Evolutionary conservation across 257 asterid species (phyloP).

Genomic region (Buddleja alternifolia): DNA sequence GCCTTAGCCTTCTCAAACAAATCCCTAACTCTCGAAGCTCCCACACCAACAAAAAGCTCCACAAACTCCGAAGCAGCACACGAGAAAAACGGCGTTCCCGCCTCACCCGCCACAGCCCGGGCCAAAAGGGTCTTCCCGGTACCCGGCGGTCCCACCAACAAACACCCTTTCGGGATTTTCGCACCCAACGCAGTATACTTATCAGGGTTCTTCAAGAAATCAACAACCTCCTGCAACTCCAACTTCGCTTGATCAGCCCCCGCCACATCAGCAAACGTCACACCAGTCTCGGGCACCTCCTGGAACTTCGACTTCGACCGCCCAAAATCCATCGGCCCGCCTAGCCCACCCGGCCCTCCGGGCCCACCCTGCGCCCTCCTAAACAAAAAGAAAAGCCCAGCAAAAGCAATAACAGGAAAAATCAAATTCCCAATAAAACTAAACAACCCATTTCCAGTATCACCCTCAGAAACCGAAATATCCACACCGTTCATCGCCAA

Average conservation of each 20-base stretch:
- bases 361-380: constrained; percentile 74
- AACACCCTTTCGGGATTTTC: constrained; percentile 74
- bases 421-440: constrained; percentile 59
- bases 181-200: constrained; percentile 83
- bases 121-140: constrained; percentile 81
- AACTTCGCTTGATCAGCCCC: constrained; percentile 85
- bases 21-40: constrained; percentile 88
- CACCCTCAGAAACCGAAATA: constrained; percentile 77
- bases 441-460: constrained; percentile 64
- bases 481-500: constrained; percentile 81
- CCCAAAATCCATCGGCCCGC: constrained; percentile 87
- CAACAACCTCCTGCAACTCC: constrained; percentile 78
- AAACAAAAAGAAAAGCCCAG: constrained; percentile 65
- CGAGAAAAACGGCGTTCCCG: constrained; percentile 78
- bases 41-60: constrained; percentile 81
- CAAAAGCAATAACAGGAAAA: constrained; percentile 64
- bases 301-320: constrained; percentile 82
- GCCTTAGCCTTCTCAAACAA: constrained; percentile 76
- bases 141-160: constrained; percentile 77
- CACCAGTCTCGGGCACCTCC: constrained; percentile 83
- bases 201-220: constrained; percentile 78
- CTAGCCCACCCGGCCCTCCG: constrained; percentile 81
- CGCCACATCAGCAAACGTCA: constrained; percentile 72
- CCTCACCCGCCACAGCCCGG: constrained; percentile 82
- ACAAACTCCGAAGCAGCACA: constrained; percentile 86